phyloP scores from a whole-genome alignment of 2,329 filamentous ascomycete species.

The Diaporthe sp. region DNA sequence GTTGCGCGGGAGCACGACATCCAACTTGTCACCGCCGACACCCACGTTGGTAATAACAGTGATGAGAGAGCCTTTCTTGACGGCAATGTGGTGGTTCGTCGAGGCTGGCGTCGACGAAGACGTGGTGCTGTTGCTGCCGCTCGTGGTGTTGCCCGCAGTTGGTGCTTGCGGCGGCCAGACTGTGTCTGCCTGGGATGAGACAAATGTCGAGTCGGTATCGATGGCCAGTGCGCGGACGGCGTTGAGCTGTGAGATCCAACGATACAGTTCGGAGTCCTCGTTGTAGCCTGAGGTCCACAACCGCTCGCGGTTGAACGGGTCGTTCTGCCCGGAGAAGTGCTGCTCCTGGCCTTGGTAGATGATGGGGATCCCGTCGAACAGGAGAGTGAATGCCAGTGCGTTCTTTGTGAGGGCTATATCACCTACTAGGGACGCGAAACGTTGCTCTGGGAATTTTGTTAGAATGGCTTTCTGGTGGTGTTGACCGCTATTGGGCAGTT shows the following conservation, averaged over 20 bases:
- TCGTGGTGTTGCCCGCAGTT: not conserved
- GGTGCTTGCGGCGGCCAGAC: not conserved
- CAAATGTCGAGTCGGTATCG: constrained; percentile 14
- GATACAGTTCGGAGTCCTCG: constrained; percentile 58
- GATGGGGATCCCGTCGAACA: constrained; percentile 66
- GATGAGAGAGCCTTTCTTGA: constrained; percentile 16
- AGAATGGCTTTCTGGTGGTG: not conserved
- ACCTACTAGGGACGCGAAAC: not conserved
- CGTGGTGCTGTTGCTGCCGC: not conserved
- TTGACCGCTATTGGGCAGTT: no score
- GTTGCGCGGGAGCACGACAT: not conserved
- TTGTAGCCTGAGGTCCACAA: constrained; percentile 65
- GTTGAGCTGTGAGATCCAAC: constrained; percentile 51
- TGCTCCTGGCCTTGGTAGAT: constrained; percentile 76
- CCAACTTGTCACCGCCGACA: not conserved
- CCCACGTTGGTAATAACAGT: constrained; percentile 24
- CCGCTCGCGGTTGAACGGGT: constrained; percentile 66
- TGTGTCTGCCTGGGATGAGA: not conserved
- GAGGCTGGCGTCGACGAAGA: not conserved
- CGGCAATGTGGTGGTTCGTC: constrained; percentile 15
- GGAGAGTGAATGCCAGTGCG: constrained; percentile 20
- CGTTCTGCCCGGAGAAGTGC: constrained; percentile 60
- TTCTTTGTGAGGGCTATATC: constrained; percentile 6
- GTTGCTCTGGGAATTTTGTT: not conserved
- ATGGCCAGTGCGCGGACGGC: constrained; percentile 42